A percentile compares a stretch with the other conserved stretches of the same genome.
Conservation (phyloP, 768 basidiomycete genomes). For the Mycena kentingensis region DNA sequence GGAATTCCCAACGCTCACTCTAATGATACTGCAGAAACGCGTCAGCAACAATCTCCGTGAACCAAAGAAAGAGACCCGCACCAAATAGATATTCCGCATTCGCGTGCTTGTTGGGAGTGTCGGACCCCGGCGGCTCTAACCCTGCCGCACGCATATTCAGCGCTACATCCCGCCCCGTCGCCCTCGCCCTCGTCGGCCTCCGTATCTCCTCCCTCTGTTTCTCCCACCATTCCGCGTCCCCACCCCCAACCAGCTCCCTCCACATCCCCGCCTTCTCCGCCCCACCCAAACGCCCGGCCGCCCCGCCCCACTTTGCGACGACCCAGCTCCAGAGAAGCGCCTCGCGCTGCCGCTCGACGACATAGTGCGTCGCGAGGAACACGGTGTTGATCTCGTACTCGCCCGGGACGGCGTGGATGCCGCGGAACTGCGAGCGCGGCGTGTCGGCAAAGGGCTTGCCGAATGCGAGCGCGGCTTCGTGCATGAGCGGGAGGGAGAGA, state of each 20-base stretch:
- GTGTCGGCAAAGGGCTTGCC: slow-evolving; percentile 29
- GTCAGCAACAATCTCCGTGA: neutral
- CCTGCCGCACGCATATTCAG: slow-evolving; percentile 20
- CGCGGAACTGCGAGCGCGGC: slow-evolving; percentile 34
- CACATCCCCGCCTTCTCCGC: slow-evolving; percentile 28
- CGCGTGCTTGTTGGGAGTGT: slow-evolving; percentile 9
- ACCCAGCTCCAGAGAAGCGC: slow-evolving; percentile 40
- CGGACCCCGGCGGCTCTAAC: slow-evolving; percentile 13
- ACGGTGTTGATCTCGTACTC: slow-evolving; percentile 35
- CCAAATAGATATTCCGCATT: slow-evolving; percentile 21
- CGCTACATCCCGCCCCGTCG: slow-evolving; percentile 9
- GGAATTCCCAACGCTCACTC: neutral
- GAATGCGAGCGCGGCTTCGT: slow-evolving; percentile 36
- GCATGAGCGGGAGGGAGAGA: slow-evolving; percentile 34
- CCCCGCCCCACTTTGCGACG: slow-evolving; percentile 34
- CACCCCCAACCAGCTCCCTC: slow-evolving; percentile 31
- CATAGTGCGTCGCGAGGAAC: slow-evolving; percentile 33
- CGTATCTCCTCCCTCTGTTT: slow-evolving; percentile 13
- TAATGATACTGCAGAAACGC: neutral
- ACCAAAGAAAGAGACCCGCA: neutral
- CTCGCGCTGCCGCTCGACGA: slow-evolving; percentile 38
- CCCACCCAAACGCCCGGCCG: slow-evolving; percentile 20
- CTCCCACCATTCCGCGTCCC: slow-evolving; percentile 9
- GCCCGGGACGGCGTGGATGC: slow-evolving; percentile 25
- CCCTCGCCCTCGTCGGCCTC: slow-evolving; percentile 8